Base-by-base conservation (phyloP, 116 monocot species). In the Papilionanthe hybrid region DNA sequence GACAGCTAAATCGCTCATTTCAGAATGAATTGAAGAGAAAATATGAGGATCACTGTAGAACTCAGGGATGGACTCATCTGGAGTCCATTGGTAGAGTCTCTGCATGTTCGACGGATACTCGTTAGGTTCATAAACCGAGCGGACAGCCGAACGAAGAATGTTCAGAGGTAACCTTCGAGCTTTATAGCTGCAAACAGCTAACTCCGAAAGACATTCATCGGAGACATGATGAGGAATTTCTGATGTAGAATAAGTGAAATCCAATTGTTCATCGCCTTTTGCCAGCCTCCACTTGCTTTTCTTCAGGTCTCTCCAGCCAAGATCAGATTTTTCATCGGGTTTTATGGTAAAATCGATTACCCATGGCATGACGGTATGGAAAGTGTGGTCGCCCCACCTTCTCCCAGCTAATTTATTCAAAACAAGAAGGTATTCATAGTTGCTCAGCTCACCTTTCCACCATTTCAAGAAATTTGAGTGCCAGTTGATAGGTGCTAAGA, bases 41-140 rank as follows among this genome's bases (percentile, higher is more conserved):
- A 95, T 84, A 30, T 80, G 86, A 78, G 99, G 90, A 77, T 99
- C 95, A 73, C 85, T 90, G 78, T 99, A 99, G 78, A 99, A 99
- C 85, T 99, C 99, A 47, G 95, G 95, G 79, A 99, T 95, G 82
- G 91, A 99, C 82, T 99, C 99, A 86, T 99, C 99, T 81, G 99
- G 99, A 69, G 99, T 99, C 99, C 99, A 99, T 71, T 99, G 99
- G 87, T 99, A 99, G 84, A 99, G 91, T 81, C 99, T 91, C 79
- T 91, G 95, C 95, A 99, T 99, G 68, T 80, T 99, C 37, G 99
- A 91, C 65, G 99, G 99, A 87, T 95, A 99, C 77, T 99, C 99
- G 81, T 99, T 99, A 25, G 99, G 99, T 78, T 95, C 99, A 82
- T 99, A 99, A 60, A 99, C 99, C 42, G 92, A 90, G 72, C 99